Percentiles rank a stretch among this genome's conserved stretches.
phyloP scores from a whole-genome alignment of 805 yeast species.

The Candida nemodendra region DNA sequence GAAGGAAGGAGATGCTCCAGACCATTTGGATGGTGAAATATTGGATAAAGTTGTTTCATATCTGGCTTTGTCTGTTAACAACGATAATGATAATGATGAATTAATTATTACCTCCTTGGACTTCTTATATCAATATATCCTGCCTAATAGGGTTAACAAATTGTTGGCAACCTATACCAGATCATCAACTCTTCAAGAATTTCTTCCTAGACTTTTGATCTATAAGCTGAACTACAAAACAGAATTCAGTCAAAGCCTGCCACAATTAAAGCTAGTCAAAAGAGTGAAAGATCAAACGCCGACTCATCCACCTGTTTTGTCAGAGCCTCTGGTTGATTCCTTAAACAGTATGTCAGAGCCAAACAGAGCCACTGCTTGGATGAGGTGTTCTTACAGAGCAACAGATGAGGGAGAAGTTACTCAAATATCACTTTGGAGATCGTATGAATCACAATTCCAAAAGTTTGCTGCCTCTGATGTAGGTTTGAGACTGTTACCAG shows the following conservation, averaged over 20 bases:
- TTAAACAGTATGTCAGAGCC: slow-evolving; percentile 77
- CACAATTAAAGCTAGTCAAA: slow-evolving; percentile 43
- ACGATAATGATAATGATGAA: slow-evolving; percentile 56
- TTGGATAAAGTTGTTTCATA: slow-evolving; percentile 57
- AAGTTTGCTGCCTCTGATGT: slow-evolving; percentile 46
- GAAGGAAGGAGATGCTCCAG: slow-evolving; percentile 41
- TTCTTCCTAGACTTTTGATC: slow-evolving; percentile 61
- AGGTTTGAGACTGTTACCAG: slow-evolving; percentile 68
- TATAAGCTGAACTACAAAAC: slow-evolving; percentile 42
- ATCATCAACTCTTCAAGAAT: slow-evolving; percentile 51
- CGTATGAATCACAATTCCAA: slow-evolving; percentile 86
- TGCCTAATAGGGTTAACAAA: slow-evolving; percentile 57
- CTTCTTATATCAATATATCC: slow-evolving; percentile 75
- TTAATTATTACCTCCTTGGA: slow-evolving; percentile 71
- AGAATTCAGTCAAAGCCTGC: slow-evolving; percentile 35
- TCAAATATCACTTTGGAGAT: slow-evolving; percentile 93
- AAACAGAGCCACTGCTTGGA: slow-evolving; percentile 89
- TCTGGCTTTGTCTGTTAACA: slow-evolving; percentile 45
- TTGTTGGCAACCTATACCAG: slow-evolving; percentile 48
- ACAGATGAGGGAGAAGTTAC: slow-evolving; percentile 80
- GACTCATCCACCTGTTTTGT: slow-evolving; percentile 50
- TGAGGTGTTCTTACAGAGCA: slow-evolving; percentile 86
- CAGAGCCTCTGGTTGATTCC: slow-evolving; percentile 49
- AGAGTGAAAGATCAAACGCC: slow-evolving; percentile 69
- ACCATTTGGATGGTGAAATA: slow-evolving; percentile 42